Conservation (phyloP, 2,329 filamentous ascomycete species). For the Apiospora aurea region DNA sequence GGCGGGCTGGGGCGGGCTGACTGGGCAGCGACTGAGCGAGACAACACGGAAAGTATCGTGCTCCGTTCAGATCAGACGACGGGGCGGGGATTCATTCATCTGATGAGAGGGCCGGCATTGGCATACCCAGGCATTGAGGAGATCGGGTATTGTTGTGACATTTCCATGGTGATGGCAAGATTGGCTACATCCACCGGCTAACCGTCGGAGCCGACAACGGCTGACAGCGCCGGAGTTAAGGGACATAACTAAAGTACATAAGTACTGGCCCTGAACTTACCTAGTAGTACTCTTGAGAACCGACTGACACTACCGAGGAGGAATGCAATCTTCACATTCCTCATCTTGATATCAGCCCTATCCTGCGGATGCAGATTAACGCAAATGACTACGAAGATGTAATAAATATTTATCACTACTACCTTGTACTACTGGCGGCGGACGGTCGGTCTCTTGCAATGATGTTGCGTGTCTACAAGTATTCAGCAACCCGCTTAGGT, state of each 20-base stretch:
- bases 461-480: not conserved
- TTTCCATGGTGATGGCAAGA: not conserved
- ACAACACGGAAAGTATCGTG: not conserved
- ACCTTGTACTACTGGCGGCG: no score
- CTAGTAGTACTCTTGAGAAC: no score
- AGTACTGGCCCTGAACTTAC: no score
- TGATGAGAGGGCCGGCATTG: not conserved
- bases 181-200: conserved; percentile 14
- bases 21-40: not conserved
- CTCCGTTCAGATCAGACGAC: no score
- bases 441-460: not conserved
- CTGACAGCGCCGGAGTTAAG: not conserved
- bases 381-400: not conserved
- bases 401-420: not conserved
- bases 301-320: not conserved
- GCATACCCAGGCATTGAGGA: not conserved
- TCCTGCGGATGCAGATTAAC: not conserved
- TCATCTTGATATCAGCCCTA: not conserved
- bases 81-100: not conserved
- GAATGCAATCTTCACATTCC: not conserved
- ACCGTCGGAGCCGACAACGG: conserved; percentile 19
- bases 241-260: not conserved
- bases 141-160: not conserved
- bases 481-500: not conserved
- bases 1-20: not conserved